Percentiles rank a stretch among this genome's conserved stretches.
Evolutionary conservation across 805 yeast genomes (phyloP).

Genomic region (Zygosaccharomyces bisporus): DNA sequence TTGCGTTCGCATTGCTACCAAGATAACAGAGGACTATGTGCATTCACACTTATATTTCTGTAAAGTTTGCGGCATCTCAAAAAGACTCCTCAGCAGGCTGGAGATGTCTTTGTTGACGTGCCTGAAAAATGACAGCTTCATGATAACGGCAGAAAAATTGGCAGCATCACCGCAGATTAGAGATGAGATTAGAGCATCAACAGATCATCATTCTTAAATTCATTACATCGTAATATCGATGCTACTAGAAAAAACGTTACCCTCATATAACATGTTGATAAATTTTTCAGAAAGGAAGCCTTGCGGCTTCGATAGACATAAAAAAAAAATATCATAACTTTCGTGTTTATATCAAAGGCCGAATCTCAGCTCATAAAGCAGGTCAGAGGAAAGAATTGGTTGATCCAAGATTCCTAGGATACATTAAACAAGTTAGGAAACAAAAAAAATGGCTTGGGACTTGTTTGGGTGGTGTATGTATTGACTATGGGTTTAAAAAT

Average conservation of each 20-base stretch:
- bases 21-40: conserved; percentile 45
- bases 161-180: conserved; percentile 14
- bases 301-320: conserved; percentile 6
- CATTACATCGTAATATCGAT: neutral
- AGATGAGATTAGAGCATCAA: conserved; percentile 14
- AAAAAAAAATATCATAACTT: conserved; percentile 1
- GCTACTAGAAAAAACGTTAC: neutral
- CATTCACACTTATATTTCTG: conserved; percentile 46
- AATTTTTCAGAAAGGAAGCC: neutral
- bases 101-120: conserved; percentile 27
- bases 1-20: conserved; percentile 43
- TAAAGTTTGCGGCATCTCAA: conserved; percentile 45
- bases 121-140: conserved; percentile 20
- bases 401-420: neutral
- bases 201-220: conserved; percentile 1
- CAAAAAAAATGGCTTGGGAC: conserved; percentile 28
- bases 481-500: neutral
- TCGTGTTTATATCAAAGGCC: neutral
- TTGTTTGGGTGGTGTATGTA: conserved; percentile 37
- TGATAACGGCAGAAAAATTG: conserved; percentile 21
- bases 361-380: neutral
- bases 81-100: conserved; percentile 26
- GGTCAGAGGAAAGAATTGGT: neutral
- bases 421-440: neutral
- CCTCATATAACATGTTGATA: neutral